Conservation (phyloP, 179 eudicot species). For the Patellifolia procumbens region DNA sequence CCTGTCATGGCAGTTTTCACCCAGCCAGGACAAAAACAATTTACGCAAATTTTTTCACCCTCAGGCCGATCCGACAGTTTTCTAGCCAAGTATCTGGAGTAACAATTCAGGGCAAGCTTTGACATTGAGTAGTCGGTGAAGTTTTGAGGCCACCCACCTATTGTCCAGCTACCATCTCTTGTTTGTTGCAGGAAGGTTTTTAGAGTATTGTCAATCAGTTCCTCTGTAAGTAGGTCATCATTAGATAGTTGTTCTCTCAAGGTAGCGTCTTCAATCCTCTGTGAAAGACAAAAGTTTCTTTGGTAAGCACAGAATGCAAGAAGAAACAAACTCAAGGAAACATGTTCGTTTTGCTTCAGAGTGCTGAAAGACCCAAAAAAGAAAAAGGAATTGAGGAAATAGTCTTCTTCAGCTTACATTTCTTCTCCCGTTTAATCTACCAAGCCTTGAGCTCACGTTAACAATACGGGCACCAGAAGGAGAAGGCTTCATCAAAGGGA, state of each 20-base stretch:
- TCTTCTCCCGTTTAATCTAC: constrained; percentile 77
- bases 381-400: not conserved
- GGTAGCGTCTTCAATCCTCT: constrained; percentile 63
- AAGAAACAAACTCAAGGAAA: not conserved
- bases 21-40: constrained; percentile 96
- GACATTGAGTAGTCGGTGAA: constrained; percentile 84
- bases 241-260: constrained; percentile 74
- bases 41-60: constrained; percentile 65
- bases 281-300: constrained; percentile 16
- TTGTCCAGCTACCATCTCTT: constrained; percentile 69
- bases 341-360: not conserved
- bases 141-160: constrained; percentile 76
- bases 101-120: constrained; percentile 81
- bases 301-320: not conserved
- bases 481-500: constrained; percentile 86
- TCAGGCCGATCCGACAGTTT: constrained; percentile 57
- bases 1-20: constrained; percentile 96
- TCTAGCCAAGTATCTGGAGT: constrained; percentile 73
- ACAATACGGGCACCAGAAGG: constrained; percentile 79
- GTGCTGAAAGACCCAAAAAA: not conserved
- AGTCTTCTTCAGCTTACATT: constrained; percentile 53
- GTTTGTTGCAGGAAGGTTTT: constrained; percentile 64
- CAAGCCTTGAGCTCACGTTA: constrained; percentile 82
- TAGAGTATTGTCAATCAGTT: constrained; percentile 57
- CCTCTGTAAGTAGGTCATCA: constrained; percentile 59